A percentile compares a stretch with the other conserved stretches of the same genome.
Evolutionary conservation across 106 monocot species (phyloP).

Genomic region (Apostasia ramifera): DNA sequence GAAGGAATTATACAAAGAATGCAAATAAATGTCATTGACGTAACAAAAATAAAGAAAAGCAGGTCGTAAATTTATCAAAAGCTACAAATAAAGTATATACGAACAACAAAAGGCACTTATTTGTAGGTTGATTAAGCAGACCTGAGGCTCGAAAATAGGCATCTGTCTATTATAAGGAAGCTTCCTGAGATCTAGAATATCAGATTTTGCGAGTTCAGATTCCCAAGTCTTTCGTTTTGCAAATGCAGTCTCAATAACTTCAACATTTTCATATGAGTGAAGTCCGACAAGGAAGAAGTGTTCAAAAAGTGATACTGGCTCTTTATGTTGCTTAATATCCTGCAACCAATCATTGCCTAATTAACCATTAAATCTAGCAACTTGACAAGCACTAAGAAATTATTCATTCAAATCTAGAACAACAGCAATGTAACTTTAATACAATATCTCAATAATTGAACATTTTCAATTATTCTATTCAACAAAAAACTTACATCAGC

Average conservation of each 20-base stretch:
- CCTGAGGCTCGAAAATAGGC: constrained; percentile 86
- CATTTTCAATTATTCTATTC: too few species aligned
- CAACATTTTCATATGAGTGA: constrained; percentile 79
- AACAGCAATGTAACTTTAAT: too few species aligned
- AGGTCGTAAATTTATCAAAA: background rate
- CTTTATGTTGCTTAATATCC: constrained; percentile 50
- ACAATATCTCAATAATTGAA: too few species aligned
- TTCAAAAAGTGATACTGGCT: constrained; percentile 76
- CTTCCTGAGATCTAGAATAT: constrained; percentile 62
- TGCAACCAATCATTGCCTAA: constrained; percentile 14
- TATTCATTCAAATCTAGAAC: too few species aligned
- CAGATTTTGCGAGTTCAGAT: constrained; percentile 62
- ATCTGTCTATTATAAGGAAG: constrained; percentile 53
- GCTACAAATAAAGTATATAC: background rate
- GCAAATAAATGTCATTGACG: background rate
- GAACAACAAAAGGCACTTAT: background rate
- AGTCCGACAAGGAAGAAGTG: constrained; percentile 92
- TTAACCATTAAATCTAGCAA: background rate
- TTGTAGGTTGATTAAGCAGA: constrained; percentile 14
- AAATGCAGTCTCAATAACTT: constrained; percentile 72
- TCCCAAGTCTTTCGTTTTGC: constrained; percentile 77
- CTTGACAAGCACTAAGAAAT: background rate
- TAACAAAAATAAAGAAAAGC: background rate
- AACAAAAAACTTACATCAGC: too few species aligned
- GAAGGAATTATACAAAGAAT: too few species aligned